A percentile compares a stretch with the other conserved stretches of the same genome.
These are phyloP conservation scores for Venturiaceae sp. DNA, from an alignment of 2,329 filamentous ascomycete genomes.

Conservation along the genomic window DNA sequence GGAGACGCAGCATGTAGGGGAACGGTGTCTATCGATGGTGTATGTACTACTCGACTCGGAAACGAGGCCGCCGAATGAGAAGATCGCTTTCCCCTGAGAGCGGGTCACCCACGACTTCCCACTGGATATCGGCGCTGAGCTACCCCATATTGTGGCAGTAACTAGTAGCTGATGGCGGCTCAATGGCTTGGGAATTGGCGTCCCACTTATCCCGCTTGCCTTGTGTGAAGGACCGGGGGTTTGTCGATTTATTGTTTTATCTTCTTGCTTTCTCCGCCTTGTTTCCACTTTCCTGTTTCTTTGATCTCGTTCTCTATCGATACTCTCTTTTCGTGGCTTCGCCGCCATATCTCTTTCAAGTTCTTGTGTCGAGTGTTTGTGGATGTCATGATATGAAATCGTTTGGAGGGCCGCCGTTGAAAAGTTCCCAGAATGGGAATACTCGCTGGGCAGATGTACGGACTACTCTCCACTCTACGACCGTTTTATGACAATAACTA, in stretches of 20 bases:
- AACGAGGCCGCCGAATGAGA: background rate
- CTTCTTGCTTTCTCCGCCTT: background rate
- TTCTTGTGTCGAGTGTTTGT: background rate
- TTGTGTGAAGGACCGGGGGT: background rate
- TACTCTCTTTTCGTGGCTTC: background rate
- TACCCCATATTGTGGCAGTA: background rate
- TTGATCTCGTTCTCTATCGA: background rate
- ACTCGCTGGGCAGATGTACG: slow-evolving; percentile 3
- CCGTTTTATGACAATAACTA: background rate
- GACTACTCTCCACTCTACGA: background rate
- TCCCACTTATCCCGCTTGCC: background rate
- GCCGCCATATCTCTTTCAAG: background rate
- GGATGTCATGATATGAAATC: background rate
- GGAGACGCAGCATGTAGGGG: too few relatives aligned
- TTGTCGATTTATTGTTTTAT: background rate
- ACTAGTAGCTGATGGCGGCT: background rate
- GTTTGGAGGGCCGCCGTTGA: background rate
- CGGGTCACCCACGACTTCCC: background rate
- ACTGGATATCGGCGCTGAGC: background rate
- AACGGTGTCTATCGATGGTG: too few relatives aligned
- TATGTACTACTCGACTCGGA: too few relatives aligned
- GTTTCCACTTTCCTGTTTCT: background rate
- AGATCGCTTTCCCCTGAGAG: background rate
- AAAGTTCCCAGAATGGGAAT: background rate
- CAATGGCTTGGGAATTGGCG: background rate